Evolutionary conservation across 352 stramenopile species (phyloP), one percentile per base, ranked within the genome.

Genomic region (Peronospora belbahrii): DNA sequence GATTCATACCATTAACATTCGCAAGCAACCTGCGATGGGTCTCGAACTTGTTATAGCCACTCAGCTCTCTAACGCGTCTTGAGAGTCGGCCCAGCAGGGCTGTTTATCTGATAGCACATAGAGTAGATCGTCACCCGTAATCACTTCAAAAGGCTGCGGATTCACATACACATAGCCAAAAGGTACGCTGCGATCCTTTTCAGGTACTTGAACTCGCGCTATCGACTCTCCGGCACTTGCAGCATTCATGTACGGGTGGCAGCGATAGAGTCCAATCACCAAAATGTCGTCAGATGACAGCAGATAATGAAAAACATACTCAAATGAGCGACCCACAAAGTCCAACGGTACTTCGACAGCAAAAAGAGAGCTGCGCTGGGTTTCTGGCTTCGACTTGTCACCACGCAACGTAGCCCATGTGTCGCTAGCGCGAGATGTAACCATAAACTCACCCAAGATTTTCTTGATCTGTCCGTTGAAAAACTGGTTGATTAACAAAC

Each of bases 81-180:
- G 35, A 24, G 45, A 32, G 17, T 59, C 51, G 15, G 57, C 66
- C 78, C 81, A 92, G 35, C 62, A 82, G 1, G 81, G 81, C 43
- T 93, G 81, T 43, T 87, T 88, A 46, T 85, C 70, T 13, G 76
- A 77, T 14, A 93, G 64, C 48, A 93, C 77, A 38, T 93, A 93
- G 14, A 93, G 70, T 47, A 90, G 45, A 47, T 93, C 81, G 55
- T 93, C 83, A 13, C 77, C 81, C 9, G 74, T 76, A 32, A 93
- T 63, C 10, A 86, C 48, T 48, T 93, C 81, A 41, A 70, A 65
- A 6, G 81, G 72, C 34, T 85, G 71, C 18, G 81, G 81, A 47
- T 89, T 93, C 55, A 89, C 75, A 41, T 89, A 93, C 17, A 88
- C 79, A 38, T 85, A 93, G 9, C 81, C 81, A 32, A 83, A 93